Evolutionary conservation across 1,284 basidiomycete genomes (phyloP), one percentile per base, ranked within the genome.

Genomic region (Leucoagaricus sp.): DNA sequence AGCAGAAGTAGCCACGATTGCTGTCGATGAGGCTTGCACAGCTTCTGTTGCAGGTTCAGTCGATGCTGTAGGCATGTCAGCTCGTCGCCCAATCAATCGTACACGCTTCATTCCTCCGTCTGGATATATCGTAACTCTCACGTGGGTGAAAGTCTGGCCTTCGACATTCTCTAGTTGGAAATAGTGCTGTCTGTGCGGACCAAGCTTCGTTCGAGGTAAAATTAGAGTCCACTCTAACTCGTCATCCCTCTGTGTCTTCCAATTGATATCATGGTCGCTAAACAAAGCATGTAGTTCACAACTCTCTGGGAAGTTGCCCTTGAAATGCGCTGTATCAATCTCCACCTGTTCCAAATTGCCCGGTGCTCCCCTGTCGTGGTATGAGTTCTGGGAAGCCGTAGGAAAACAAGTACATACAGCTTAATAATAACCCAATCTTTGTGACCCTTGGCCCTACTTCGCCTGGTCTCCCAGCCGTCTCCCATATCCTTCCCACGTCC

Each of bases 401-500:
- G 17, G 2, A 34, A 26, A 12, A 53, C 44, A 17, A 28, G 41
- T 33, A 76, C 89, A 72, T 68, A 94, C 90, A 99, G 78, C 74
- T 88, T 90, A 61, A 97, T 87, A 56, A 98, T 83, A 3, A 86
- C 89, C 92, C 93, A 98, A 66, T 99, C 96, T 57, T 87, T 91
- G 67, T 97, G 89, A 49, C 86, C 87, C 53, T 83, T 79, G 42
- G 78, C 77, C 50, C 96, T 81, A 64, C 90, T 95, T 55, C 97
- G 84, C 69, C 92, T 93, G 1, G 96, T 98, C 74, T 99, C 96
- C 97, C 96, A 99, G 5, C 97, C 96, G 69, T 98, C 96, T 15
- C 94, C 89, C 95, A 99, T 99, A 67, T 97, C 91, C 67, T 88
- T 87, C 45, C 83, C 81, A 70, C 96, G 77, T 31, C 96, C 96